Conservation (phyloP, 345 rosid genomes). For the Mallotus nudiflorus region DNA sequence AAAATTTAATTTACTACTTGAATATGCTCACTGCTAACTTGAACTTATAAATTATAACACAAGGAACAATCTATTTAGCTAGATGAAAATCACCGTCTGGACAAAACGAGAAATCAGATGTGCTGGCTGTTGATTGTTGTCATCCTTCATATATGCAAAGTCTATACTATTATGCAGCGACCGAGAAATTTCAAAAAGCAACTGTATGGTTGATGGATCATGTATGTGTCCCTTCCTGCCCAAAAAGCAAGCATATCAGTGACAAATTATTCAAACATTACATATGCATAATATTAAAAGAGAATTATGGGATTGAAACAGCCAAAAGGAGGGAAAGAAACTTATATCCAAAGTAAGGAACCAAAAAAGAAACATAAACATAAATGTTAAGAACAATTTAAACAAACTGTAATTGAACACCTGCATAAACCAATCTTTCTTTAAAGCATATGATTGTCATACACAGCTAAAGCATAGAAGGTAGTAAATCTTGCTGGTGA, state of each 20-base stretch:
- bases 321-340: not conserved
- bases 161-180: constrained; percentile 64
- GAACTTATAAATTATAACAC: too few relatives aligned
- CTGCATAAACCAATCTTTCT: not conserved
- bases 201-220: constrained; percentile 60
- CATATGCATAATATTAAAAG: constrained; percentile 8
- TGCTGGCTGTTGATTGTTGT: constrained; percentile 62
- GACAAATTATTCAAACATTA: constrained; percentile 15
- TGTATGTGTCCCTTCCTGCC: constrained; percentile 57
- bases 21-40: too few relatives aligned
- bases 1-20: constrained; percentile 1
- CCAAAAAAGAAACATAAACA: not conserved
- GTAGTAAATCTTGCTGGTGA: not conserved
- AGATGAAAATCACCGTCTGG: constrained; percentile 48
- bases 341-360: not conserved
- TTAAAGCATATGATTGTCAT: not conserved
- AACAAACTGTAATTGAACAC: not conserved
- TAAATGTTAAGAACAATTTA: not conserved
- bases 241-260: constrained; percentile 21
- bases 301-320: not conserved
- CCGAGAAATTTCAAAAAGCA: constrained; percentile 77
- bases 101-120: constrained; percentile 72
- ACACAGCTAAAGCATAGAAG: not conserved
- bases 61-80: constrained; percentile 8
- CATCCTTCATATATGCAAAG: constrained; percentile 54